Percentiles rank a stretch among this genome's conserved stretches.
phyloP scores from a whole-genome alignment of 139 green algal species.

The Desmodesmus armatus region DNA sequence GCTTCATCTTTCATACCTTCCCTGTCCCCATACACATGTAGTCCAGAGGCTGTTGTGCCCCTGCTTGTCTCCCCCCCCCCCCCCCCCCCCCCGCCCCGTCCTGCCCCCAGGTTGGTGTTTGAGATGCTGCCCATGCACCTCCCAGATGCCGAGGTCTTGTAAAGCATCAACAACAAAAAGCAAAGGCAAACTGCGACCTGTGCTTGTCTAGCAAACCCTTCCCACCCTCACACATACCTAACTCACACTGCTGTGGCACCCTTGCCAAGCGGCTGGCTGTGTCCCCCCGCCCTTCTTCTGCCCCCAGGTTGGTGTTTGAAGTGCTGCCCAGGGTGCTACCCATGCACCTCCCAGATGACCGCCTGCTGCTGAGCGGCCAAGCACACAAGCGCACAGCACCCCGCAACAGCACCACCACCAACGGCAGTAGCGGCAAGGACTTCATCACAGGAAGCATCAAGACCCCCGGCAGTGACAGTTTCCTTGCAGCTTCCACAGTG shows the following conservation, averaged over 20 bases:
- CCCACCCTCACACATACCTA: neutral
- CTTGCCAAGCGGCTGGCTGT: neutral
- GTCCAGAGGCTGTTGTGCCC: neutral
- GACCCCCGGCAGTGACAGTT: no score
- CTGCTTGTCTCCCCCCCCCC: neutral
- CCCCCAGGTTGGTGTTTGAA: slow-evolving; percentile 37
- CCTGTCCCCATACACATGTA: neutral
- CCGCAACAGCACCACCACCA: neutral
- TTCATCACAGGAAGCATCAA: no score
- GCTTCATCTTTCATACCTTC: neutral
- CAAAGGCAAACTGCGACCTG: no score
- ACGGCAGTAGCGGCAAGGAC: neutral
- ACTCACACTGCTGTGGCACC: neutral
- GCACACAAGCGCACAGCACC: neutral
- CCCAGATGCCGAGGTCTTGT: slow-evolving; percentile 37
- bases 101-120: slow-evolving; percentile 24
- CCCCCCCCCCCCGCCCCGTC: no score
- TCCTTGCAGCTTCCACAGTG: no score
- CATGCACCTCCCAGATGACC: slow-evolving; percentile 43
- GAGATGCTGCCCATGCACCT: slow-evolving; percentile 59
- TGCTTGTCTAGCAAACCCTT: slow-evolving; percentile 38
- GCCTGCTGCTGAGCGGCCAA: slow-evolving; percentile 36
- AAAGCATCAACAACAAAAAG: slow-evolving; percentile 40
- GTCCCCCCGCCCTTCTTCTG: neutral
- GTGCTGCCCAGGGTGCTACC: slow-evolving; percentile 12